Percentiles rank a stretch among this genome's conserved stretches.
These are phyloP conservation scores for Niebla homalea DNA, from an alignment of 495 filamentous ascomycete genomes.

Conservation along the genomic window DNA sequence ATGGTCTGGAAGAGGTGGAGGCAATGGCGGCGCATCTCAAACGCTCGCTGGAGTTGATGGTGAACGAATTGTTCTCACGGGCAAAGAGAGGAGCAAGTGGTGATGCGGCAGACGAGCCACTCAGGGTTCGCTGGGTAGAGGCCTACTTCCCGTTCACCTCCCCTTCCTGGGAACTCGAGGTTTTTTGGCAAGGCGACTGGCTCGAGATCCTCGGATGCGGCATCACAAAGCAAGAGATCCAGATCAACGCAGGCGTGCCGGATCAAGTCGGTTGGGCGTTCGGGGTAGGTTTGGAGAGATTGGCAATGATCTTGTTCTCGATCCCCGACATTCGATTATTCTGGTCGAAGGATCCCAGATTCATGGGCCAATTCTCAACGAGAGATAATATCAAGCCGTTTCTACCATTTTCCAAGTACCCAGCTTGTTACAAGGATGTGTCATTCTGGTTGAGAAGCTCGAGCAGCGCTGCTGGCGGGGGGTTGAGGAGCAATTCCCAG, in stretches of 20 bases:
- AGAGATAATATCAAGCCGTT: constrained; percentile 48
- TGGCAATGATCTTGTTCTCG: constrained; percentile 91
- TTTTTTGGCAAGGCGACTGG: constrained; percentile 91
- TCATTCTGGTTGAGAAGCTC: constrained; percentile 74
- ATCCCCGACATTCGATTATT: constrained; percentile 97
- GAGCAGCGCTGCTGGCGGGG: constrained; percentile 39
- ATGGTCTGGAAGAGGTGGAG: constrained; percentile 63
- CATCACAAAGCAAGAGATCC: constrained; percentile 69
- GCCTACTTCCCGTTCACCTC: constrained; percentile 93
- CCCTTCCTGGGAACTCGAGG: constrained; percentile 90
- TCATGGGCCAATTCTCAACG: constrained; percentile 63
- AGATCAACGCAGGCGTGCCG: constrained; percentile 62
- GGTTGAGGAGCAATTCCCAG: constrained; percentile 24
- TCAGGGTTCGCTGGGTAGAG: constrained; percentile 86
- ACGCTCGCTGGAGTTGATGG: constrained; percentile 73
- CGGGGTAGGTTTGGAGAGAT: constrained; percentile 79
- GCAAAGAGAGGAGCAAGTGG: constrained; percentile 39
- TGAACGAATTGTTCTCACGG: constrained; percentile 74
- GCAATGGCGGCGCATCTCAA: constrained; percentile 80
- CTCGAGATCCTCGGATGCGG: constrained; percentile 89
- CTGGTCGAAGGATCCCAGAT: constrained; percentile 77
- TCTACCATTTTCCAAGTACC: constrained; percentile 77
- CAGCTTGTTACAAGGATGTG: constrained; percentile 77
- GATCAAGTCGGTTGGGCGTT: constrained; percentile 86
- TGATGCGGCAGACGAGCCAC: constrained; percentile 39